Evolutionary conservation across 2,329 filamentous ascomycete species (phyloP), one percentile per base, ranked within the genome.

Genomic region (Botrytis pseudocinerea): DNA sequence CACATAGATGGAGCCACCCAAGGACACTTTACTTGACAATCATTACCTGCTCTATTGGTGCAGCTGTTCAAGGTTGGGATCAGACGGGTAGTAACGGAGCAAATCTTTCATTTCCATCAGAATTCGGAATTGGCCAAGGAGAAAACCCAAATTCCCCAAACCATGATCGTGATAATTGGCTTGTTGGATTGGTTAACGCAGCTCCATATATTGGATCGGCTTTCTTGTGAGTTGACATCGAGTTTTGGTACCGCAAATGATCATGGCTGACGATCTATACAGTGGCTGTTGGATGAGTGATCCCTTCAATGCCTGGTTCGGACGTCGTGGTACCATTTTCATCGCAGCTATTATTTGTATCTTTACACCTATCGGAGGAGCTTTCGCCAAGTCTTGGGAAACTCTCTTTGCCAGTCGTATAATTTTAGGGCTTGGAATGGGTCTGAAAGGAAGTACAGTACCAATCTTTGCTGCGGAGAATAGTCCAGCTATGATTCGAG

Each of bases 311-410:
- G 48, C 89, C 75, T 87, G 83, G 78, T 88, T 92, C 73, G 91
- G 90, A 22, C 88, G 91, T 74, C 85, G 91, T 20, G 90, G 90
- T 71, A 91, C 90, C 28, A 94, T 95, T 75, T 95, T 94, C 82
- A 83, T 93, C 73, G 90, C 92, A 9, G 93, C 91, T 63, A 92
- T 92, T 73, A 92, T 74, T 77, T 81, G 40, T 75, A 83, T 73
- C 77, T 81, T 76, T 22, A 83, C 89, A 2, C 87, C 88, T 0
- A 87, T 92, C 74, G 89, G 89, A 48, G 87, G 85, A 75, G 90
- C 85, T 1, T 76, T 88, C 12, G 84, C 85, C 2, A 88, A 90
- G 74, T 87, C 82, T 60, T 92, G 89, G 89, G 82, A 80, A 9
- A 85, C 90, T 75, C 83, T 91, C 5, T 83, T 88, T 40, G 82